A percentile compares a stretch with the other conserved stretches of the same genome.
Conservation (phyloP, 805 yeast species). For the Metschnikowia chrysomelidarum region DNA sequence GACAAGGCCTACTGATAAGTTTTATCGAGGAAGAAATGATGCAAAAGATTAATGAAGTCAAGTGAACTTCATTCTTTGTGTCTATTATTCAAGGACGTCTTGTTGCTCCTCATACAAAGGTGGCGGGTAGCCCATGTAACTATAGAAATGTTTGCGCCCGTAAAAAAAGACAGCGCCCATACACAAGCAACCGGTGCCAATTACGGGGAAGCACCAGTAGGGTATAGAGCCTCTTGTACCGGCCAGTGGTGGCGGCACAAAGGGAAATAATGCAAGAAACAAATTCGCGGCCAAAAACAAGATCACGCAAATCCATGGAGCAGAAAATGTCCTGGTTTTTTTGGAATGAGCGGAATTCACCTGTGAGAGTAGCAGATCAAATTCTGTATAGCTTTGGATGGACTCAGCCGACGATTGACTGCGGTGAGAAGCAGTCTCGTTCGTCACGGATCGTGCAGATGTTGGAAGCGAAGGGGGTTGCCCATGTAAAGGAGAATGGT, state of each 20-base stretch:
- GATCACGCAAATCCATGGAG: constrained; percentile 30
- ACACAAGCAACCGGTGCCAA: constrained; percentile 46
- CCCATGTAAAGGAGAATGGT: too few relatives aligned
- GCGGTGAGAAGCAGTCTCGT: constrained; percentile 1
- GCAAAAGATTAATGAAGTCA: too few relatives aligned
- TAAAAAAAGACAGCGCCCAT: constrained; percentile 38
- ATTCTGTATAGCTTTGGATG: constrained; percentile 17
- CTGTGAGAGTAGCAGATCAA: constrained; percentile 17
- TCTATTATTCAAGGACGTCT: not conserved
- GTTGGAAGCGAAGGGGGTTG: not conserved
- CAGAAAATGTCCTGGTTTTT: constrained; percentile 19
- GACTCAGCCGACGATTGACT: constrained; percentile 10
- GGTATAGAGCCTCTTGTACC: constrained; percentile 37
- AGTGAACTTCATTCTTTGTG: too few relatives aligned
- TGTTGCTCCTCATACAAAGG: constrained; percentile 20
- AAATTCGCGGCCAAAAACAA: constrained; percentile 47
- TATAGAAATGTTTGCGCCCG: constrained; percentile 12
- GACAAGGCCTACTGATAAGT: too few relatives aligned
- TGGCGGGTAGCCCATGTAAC: constrained; percentile 6
- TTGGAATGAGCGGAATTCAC: not conserved
- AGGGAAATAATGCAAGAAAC: constrained; percentile 54
- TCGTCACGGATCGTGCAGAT: not conserved
- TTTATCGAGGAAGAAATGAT: too few relatives aligned
- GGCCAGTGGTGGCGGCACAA: constrained; percentile 46
- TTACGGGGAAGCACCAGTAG: constrained; percentile 56